Percentiles rank a stretch among this genome's conserved stretches.
Conservation (phyloP, 495 filamentous ascomycete species). For the Penicillium cinerascens region DNA sequence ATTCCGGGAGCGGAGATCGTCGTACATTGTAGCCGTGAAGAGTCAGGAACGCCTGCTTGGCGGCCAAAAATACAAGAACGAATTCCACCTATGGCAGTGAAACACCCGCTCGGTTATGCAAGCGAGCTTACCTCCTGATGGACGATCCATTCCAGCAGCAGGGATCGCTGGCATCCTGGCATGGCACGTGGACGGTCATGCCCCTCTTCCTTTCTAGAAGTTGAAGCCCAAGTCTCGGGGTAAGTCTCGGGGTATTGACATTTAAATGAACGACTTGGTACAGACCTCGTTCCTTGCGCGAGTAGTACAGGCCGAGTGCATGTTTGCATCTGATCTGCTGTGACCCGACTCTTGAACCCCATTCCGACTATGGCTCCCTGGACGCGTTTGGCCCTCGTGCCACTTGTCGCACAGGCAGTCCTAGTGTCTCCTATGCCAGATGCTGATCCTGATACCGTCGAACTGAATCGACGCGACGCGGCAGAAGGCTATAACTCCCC, state of each 20-base stretch:
- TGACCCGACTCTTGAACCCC: conserved; percentile 1
- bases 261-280: neutral
- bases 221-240: neutral
- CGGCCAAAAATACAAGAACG: neutral
- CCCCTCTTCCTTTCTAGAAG: conserved; percentile 4
- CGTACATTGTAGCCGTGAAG: neutral
- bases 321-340: conserved; percentile 7
- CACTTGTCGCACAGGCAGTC: conserved; percentile 12
- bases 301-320: conserved; percentile 1
- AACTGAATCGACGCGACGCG: conserved; percentile 10
- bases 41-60: conserved; percentile 1
- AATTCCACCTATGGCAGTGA: conserved; percentile 3
- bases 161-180: neutral
- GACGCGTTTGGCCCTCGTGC: conserved; percentile 17
- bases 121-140: conserved; percentile 11
- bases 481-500: conserved; percentile 38
- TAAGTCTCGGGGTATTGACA: neutral
- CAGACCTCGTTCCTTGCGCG: conserved; percentile 1
- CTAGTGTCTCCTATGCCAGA: conserved; percentile 14
- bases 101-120: conserved; percentile 14
- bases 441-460: neutral
- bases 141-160: conserved; percentile 15
- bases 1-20: conserved; percentile 10
- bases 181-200: conserved; percentile 15
- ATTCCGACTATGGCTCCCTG: conserved; percentile 22